Percentiles rank a stretch among this genome's conserved stretches.
Evolutionary conservation across 495 filamentous ascomycete genomes (phyloP).

Genomic region (Tetracladium setigerum): DNA sequence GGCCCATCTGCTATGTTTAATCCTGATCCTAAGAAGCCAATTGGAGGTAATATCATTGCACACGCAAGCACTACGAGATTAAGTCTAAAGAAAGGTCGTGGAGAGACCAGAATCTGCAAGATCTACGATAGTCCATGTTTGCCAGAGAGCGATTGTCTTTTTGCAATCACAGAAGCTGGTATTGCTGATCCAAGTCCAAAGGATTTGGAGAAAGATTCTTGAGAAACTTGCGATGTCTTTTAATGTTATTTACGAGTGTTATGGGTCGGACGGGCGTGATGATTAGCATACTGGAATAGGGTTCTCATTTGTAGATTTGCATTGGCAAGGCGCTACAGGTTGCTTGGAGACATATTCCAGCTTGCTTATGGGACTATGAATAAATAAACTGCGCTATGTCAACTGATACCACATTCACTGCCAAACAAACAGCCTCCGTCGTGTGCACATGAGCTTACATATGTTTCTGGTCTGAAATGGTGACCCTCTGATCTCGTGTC

Average conservation of each 20-base stretch:
- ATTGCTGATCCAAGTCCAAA: slow-evolving; percentile 95
- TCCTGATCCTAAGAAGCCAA: slow-evolving; percentile 97
- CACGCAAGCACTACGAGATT: slow-evolving; percentile 88
- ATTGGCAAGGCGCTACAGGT: slow-evolving; percentile 1
- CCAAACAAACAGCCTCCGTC: too few relatives aligned
- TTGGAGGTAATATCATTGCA: slow-evolving; percentile 97
- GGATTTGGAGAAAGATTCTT: slow-evolving; percentile 71
- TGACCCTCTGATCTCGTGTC: too few relatives aligned
- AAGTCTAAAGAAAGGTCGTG: slow-evolving; percentile 89
- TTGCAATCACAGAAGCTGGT: slow-evolving; percentile 94
- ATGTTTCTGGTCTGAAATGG: too few relatives aligned
- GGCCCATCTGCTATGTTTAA: slow-evolving; percentile 97
- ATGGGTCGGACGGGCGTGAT: too few relatives aligned
- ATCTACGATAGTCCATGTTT: slow-evolving; percentile 98
- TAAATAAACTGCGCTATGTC: too few relatives aligned
- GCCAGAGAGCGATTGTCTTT: slow-evolving; percentile 92
- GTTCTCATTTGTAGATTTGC: slow-evolving; percentile 7
- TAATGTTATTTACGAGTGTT: too few relatives aligned
- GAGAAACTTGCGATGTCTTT: background rate
- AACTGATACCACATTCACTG: too few relatives aligned
- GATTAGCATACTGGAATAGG: too few relatives aligned
- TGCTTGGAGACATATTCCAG: too few relatives aligned
- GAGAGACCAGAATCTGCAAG: slow-evolving; percentile 94
- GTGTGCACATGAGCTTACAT: too few relatives aligned
- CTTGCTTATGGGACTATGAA: too few relatives aligned